phyloP scores from a whole-genome alignment of 2,329 filamentous ascomycete genomes.

The Didymella exigua region DNA sequence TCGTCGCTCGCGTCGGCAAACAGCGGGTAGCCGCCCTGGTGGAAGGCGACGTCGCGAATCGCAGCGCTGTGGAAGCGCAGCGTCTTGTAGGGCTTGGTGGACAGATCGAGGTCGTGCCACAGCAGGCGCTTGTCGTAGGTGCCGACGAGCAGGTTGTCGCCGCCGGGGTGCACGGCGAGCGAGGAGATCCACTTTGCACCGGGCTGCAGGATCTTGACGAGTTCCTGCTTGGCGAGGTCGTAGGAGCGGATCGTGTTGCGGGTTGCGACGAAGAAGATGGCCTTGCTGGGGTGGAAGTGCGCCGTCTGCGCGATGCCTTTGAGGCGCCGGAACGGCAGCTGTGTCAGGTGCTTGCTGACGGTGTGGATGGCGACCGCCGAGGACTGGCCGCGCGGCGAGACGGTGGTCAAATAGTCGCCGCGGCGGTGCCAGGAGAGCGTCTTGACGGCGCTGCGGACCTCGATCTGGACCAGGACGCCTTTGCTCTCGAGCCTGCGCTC shows the following conservation, averaged over 20 bases:
- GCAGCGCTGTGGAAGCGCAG: slow-evolving; percentile 93
- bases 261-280: slow-evolving; percentile 94
- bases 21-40: slow-evolving; percentile 76
- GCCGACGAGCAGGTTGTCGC: slow-evolving; percentile 91
- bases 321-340: slow-evolving; percentile 85
- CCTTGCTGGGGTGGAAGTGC: slow-evolving; percentile 91
- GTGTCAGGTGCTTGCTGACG: slow-evolving; percentile 90
- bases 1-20: slow-evolving; percentile 97
- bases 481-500: slow-evolving; percentile 73
- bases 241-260: slow-evolving; percentile 93
- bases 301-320: slow-evolving; percentile 83
- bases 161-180: slow-evolving; percentile 90
- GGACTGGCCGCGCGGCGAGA: slow-evolving; percentile 78
- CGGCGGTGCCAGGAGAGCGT: slow-evolving; percentile 91
- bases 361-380: slow-evolving; percentile 93
- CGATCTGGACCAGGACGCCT: slow-evolving; percentile 79
- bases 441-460: slow-evolving; percentile 81
- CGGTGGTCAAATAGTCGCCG: slow-evolving; percentile 92
- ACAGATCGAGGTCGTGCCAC: slow-evolving; percentile 97
- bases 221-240: slow-evolving; percentile 87
- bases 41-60: slow-evolving; percentile 86
- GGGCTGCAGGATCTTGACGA: slow-evolving; percentile 91
- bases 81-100: slow-evolving; percentile 90
- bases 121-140: slow-evolving; percentile 92
- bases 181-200: slow-evolving; percentile 94